Conservation (phyloP, 345 rosid genomes). For the Rhizophora apiculata region DNA sequence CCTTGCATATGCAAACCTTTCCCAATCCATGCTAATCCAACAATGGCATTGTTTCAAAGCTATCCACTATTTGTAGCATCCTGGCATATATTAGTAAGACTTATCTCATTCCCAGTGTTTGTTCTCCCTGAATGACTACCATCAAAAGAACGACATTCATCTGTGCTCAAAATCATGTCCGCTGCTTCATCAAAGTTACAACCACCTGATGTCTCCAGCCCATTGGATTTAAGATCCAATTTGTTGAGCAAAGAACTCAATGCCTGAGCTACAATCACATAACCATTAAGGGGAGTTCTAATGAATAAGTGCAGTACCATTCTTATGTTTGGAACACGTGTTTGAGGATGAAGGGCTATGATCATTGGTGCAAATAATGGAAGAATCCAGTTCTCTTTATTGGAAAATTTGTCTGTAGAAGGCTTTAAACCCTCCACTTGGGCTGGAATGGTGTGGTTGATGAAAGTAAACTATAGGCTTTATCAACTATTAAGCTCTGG, state of each 20-base stretch:
- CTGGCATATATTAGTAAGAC: constrained; percentile 34
- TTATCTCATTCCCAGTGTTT: constrained; percentile 30
- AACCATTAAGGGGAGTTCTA: constrained; percentile 50
- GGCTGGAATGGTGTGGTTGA: constrained; percentile 31
- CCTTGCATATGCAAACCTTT: constrained; percentile 93
- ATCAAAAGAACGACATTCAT: constrained; percentile 17
- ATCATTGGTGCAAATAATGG: constrained; percentile 71
- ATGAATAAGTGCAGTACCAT: constrained; percentile 39
- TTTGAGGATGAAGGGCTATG: constrained; percentile 60
- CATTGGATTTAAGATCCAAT: constrained; percentile 38
- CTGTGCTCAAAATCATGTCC: constrained; percentile 47
- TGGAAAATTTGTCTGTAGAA: constrained; percentile 32
- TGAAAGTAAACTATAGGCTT: constrained; percentile 52
- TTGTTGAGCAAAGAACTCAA: constrained; percentile 83
- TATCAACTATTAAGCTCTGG: constrained; percentile 62
- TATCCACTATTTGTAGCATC: constrained; percentile 32
- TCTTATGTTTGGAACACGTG: constrained; percentile 59
- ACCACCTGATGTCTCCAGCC: constrained; percentile 25
- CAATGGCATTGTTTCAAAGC: constrained; percentile 55
- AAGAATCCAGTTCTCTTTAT: constrained; percentile 61
- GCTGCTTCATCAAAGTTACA: constrained; percentile 68
- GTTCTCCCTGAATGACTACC: constrained; percentile 22
- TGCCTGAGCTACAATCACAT: constrained; percentile 71
- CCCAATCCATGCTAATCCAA: constrained; percentile 88
- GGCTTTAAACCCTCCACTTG: constrained; percentile 34